Evolutionary conservation across 805 yeast species (phyloP), one percentile per base, ranked within the genome.

Genomic region (Suhomyces faveliae): DNA sequence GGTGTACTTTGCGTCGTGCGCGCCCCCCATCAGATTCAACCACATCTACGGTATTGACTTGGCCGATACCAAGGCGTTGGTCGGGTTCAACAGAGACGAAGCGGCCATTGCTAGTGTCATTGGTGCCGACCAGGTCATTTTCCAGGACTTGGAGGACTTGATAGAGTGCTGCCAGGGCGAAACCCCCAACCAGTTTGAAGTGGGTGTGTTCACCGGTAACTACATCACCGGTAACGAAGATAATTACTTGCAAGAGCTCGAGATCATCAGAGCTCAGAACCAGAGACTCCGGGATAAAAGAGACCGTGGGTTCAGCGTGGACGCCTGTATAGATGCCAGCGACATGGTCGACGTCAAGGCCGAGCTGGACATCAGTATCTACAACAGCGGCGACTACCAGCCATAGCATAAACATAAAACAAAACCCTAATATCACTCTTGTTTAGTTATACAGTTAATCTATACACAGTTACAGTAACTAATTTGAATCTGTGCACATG

Each of bases 1-100:
- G 58, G 99, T 94, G n/a, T 92, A 81, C 65, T 86, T 94, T 67
- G 99, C 99, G 0, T 88, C 96, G 21, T 94, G 97, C 62, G 96
- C 99, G 12, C 99, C 99, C 23, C 95, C 97, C n/a, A 94, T 94
- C 60, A 82, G 99, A 68, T 83, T 76, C 70, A 94, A 94, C 71
- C 99, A 94, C 65, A 89, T 94, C 50, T 94, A 94, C 67, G 99
- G 99, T 66, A 94, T 94, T 56, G 99, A 94, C 72, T 79, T 94
- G 52, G 98, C 99, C 23, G 98, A 94, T 62, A 88, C 92, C 42
- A 87, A 83, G 67, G 96, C 96, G 9, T 76, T 94, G 29, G 97
- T 94, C 40, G 99, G 97, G 5, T 94, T 80, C 68, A 74, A 85
- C 57, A 82, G 86, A 59, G 72, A 83, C 7, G 92, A 84, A 52